Evolutionary conservation across 2,329 filamentous ascomycete species (phyloP).

Genomic region (Apiospora aurea): DNA sequence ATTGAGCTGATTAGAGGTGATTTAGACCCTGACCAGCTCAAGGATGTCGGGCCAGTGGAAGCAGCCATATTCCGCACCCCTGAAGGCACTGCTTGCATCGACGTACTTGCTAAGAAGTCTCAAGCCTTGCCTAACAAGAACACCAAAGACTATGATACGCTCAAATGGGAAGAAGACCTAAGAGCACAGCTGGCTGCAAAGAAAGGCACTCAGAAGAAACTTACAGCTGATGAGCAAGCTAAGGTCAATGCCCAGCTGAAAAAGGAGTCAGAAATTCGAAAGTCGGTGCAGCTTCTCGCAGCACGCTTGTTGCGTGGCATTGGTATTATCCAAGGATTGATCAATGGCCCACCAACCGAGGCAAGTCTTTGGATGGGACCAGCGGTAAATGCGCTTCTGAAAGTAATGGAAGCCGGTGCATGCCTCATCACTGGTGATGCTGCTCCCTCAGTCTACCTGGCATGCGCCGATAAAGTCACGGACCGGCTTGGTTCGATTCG

Average conservation of each 20-base stretch:
- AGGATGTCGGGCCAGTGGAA: constrained; percentile 81
- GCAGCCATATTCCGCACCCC: constrained; percentile 92
- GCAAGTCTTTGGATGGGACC: constrained; percentile 87
- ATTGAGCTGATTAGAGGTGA: constrained; percentile 78
- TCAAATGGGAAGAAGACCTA: constrained; percentile 97
- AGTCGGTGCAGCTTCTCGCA: constrained; percentile 73
- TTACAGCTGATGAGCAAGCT: constrained; percentile 84
- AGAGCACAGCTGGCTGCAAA: constrained; percentile 88
- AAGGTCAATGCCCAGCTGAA: constrained; percentile 91
- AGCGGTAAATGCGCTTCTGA: constrained; percentile 76
- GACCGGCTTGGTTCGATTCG: constrained; percentile 77
- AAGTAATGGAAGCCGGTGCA: constrained; percentile 80
- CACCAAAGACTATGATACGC: constrained; percentile 90
- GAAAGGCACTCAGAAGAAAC: constrained; percentile 89
- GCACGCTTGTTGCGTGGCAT: constrained; percentile 81
- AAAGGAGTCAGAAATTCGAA: constrained; percentile 83
- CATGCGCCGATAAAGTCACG: constrained; percentile 78
- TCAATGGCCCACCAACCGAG: constrained; percentile 87
- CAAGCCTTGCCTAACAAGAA: constrained; percentile 81
- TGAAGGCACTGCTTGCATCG: constrained; percentile 86
- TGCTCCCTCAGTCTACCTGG: constrained; percentile 79
- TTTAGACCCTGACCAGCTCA: constrained; percentile 73
- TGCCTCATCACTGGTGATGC: constrained; percentile 82
- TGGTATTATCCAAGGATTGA: constrained; percentile 83
- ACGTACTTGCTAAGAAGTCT: constrained; percentile 86